Conservation (phyloP, 345 rosid genomes). For the Euphorbia pulcherrima region DNA sequence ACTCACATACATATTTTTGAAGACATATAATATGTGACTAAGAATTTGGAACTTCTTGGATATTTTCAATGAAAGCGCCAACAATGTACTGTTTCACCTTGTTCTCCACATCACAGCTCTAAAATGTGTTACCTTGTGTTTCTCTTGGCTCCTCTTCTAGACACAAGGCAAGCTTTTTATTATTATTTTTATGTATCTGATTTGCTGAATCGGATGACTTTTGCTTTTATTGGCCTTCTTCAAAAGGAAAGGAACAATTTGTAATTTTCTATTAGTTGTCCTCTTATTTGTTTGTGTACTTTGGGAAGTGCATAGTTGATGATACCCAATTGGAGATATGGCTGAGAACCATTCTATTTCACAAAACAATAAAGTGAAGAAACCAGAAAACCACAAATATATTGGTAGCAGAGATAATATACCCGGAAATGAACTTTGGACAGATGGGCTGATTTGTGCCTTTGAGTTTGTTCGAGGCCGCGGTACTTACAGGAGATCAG, state of each 20-base stretch:
- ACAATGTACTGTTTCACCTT: background rate
- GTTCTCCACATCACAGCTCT: background rate
- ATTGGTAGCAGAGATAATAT: constrained; percentile 31
- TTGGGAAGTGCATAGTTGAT: background rate
- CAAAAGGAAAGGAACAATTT: background rate
- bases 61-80: background rate
- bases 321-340: constrained; percentile 16
- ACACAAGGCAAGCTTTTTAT: background rate
- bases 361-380: constrained; percentile 24
- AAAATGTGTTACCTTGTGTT: background rate
- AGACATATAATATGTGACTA: background rate
- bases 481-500: constrained; percentile 19
- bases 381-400: constrained; percentile 26
- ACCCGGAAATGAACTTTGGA: constrained; percentile 68
- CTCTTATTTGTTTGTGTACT: background rate
- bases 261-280: background rate
- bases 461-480: constrained; percentile 62
- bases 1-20: background rate
- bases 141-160: background rate
- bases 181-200: background rate
- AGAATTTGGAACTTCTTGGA: background rate
- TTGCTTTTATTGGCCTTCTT: background rate
- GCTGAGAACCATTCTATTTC: constrained; percentile 24
- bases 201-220: background rate
- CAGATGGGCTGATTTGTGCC: constrained; percentile 84